Evolutionary conservation across 371 early-diverging fungal species (phyloP), one percentile per base, ranked within the genome.

Genomic region (Mucor plumbeus): DNA sequence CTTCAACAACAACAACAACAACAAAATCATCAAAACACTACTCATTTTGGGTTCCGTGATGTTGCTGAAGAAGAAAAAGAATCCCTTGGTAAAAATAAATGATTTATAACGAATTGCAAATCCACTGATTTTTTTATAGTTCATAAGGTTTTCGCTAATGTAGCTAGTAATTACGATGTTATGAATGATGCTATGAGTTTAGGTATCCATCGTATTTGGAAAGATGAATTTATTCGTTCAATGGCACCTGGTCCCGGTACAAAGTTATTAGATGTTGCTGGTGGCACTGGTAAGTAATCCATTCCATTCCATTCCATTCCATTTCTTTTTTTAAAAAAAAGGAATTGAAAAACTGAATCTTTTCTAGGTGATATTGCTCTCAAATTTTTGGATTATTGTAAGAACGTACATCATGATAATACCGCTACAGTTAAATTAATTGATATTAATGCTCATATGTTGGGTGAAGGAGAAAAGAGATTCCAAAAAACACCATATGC

Each of bases 101-200:
- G 26, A 13, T 34, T 38, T 19, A 50, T 35, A n/a, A 21, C 8
- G 17, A 21, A 57, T 40, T 31, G 38, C 4, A 31, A 17, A 38
- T 48, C 5, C 4, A 61, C n/a, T 61, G 14, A 4, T 41, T 14
- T 17, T 5, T 26, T 17, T 19, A 11, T 70, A 87, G 98, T 98
- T 38, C 91, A 90, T 62, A 77, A 89, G 59, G 99, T 98, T 14
- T 98, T 98, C 76, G 85, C 91, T 19, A 95, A 87, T 69, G 98
- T 98, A 14, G 99, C 99, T 5, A 77, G 85, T 15, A 94, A 91
- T 50, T 98, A 98, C 80, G 99, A 98, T 75, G 72, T 96, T 11
- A 98, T 98, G 99, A 98, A 98, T 82, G 98, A 98, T 64, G 90
- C 92, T 14, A 98, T 98, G 98, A 92, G 92, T 74, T 80, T 88